Conservation (phyloP, 2,329 filamentous ascomycete species). For the Apiospora hydei region DNA sequence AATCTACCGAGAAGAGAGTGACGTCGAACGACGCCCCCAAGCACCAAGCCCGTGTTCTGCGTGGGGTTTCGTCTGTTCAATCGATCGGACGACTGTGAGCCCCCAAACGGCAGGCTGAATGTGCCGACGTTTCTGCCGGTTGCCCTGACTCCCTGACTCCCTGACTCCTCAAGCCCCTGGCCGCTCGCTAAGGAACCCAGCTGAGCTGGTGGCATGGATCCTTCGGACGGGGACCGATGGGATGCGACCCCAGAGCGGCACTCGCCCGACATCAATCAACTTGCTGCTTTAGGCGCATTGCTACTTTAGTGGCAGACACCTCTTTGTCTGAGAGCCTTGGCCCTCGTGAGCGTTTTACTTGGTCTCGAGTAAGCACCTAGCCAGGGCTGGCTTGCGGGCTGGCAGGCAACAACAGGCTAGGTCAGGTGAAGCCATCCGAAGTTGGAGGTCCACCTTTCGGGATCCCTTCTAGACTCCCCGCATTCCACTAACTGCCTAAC, state of each 20-base stretch:
- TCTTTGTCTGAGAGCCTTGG: too few species aligned
- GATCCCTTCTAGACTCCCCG: slow-evolving; percentile 7
- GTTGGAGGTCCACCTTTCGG: not conserved
- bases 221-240: not conserved
- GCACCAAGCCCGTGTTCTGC: not conserved
- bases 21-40: not conserved
- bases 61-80: not conserved
- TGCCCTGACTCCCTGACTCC: not conserved
- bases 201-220: not conserved
- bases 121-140: slow-evolving; percentile 6
- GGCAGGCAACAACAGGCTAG: not conserved
- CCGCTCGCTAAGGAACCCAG: not conserved
- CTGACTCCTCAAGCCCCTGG: not conserved
- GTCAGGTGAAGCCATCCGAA: not conserved
- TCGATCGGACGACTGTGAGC: not conserved
- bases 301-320: too few species aligned
- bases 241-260: slow-evolving; percentile 16
- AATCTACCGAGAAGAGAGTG: not conserved
- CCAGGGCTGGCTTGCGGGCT: not conserved
- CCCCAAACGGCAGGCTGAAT: not conserved
- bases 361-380: not conserved
- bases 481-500: slow-evolving; percentile 8
- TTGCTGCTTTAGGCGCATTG: not conserved
- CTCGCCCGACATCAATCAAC: not conserved
- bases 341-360: not conserved